Evolutionary conservation across 1,284 basidiomycete species (phyloP).

Genomic region (Marasmius tenuissimus): DNA sequence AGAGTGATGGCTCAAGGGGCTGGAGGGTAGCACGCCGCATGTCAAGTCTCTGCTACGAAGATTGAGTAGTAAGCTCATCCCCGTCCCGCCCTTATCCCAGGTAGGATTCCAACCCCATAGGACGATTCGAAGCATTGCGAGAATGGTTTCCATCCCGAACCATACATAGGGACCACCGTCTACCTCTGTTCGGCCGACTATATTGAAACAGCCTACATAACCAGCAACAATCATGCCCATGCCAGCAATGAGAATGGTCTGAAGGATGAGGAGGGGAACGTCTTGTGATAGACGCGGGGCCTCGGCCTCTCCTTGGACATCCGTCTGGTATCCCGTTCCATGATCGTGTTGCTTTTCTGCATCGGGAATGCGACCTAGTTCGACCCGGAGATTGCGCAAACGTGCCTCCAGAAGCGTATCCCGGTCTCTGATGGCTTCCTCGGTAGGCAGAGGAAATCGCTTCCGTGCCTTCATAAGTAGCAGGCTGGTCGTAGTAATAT

Average conservation of each 20-base stretch:
- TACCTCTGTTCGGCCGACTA: not conserved
- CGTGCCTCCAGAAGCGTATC: not conserved
- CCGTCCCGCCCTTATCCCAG: not conserved
- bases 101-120: slow-evolving; percentile 1
- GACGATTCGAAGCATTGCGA: not conserved
- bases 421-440: not conserved
- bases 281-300: not conserved
- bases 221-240: not conserved
- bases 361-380: too few relatives aligned
- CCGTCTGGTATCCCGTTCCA: not conserved
- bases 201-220: slow-evolving; percentile 5
- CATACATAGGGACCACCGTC: not conserved
- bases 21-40: too few relatives aligned
- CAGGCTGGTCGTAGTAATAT: not conserved
- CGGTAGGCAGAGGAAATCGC: not conserved
- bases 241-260: slow-evolving; percentile 1
- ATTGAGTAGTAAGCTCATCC: too few relatives aligned
- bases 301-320: not conserved
- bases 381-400: too few relatives aligned
- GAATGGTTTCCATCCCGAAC: not conserved
- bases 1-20: too few relatives aligned
- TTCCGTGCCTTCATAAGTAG: not conserved
- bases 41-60: too few relatives aligned
- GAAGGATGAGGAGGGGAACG: not conserved
- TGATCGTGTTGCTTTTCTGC: too few relatives aligned